Conservation (phyloP, 2,329 filamentous ascomycete species). For the Drechslerella coelobrocha region DNA sequence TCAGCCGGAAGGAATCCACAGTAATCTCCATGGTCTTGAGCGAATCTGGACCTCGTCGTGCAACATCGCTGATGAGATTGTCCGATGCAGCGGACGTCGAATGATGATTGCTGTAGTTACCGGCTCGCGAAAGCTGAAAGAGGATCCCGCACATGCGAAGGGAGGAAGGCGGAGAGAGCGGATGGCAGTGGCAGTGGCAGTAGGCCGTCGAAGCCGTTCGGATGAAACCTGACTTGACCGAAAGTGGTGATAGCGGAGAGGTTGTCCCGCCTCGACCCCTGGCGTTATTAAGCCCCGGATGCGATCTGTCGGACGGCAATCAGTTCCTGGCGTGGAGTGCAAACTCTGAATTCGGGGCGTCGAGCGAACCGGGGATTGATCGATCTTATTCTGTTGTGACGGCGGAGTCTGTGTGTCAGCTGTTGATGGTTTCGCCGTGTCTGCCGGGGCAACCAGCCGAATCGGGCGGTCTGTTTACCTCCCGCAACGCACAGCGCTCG, state of each 20-base stretch:
- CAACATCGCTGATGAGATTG: conserved; percentile 48
- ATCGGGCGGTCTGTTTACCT: conserved; percentile 44
- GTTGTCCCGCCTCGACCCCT: conserved; percentile 13
- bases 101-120: conserved; percentile 4
- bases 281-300: conserved; percentile 23
- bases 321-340: conserved; percentile 16
- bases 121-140: conserved; percentile 49
- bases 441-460: conserved; percentile 40
- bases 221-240: conserved; percentile 5
- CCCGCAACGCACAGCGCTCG: background rate
- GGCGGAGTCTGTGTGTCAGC: conserved; percentile 2
- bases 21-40: conserved; percentile 59
- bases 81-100: conserved; percentile 28
- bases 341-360: conserved; percentile 22
- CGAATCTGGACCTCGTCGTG: conserved; percentile 53
- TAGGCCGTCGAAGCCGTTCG: background rate
- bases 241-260: conserved; percentile 2
- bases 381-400: conserved; percentile 7
- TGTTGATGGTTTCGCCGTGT: conserved; percentile 30
- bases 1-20: conserved; percentile 58
- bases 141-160: conserved; percentile 55
- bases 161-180: background rate
- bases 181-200: no score
- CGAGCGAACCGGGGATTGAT: conserved; percentile 15
- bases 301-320: conserved; percentile 28